These are phyloP conservation scores for Phialocephala subalpina DNA, from an alignment of 2,329 filamentous ascomycete species.

Conservation along the genomic window DNA sequence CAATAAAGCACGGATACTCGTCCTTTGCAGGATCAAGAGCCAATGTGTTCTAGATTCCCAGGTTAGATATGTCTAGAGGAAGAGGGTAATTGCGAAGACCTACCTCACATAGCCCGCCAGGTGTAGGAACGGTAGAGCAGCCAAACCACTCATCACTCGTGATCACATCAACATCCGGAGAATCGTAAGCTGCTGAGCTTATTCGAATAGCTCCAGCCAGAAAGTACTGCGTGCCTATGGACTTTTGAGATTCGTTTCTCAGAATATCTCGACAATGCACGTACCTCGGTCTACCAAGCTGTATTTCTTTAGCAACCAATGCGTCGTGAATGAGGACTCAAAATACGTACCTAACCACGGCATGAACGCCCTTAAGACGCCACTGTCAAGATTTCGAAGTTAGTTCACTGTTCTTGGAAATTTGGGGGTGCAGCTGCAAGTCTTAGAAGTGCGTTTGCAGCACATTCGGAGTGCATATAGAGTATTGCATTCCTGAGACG, in stretches of 20 bases:
- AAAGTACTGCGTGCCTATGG: slow-evolving; percentile 38
- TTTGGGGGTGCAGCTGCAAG: too few relatives aligned
- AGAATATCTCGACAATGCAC: slow-evolving; percentile 3
- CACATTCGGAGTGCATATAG: too few relatives aligned
- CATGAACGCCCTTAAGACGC: slow-evolving; percentile 43
- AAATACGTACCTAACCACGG: slow-evolving; percentile 40
- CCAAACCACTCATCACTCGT: slow-evolving; percentile 38
- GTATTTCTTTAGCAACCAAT: neutral
- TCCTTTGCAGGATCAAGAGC: slow-evolving; percentile 27
- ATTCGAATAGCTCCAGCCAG: slow-evolving; percentile 35
- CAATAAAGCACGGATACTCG: slow-evolving; percentile 36
- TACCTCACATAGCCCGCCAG: slow-evolving; percentile 42
- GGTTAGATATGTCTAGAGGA: neutral
- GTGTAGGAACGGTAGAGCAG: slow-evolving; percentile 35
- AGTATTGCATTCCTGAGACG: too few relatives aligned
- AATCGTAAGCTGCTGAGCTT: neutral
- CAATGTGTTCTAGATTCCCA: slow-evolving; percentile 29
- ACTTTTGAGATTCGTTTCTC: neutral
- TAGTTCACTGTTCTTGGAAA: too few relatives aligned
- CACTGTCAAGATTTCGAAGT: too few relatives aligned
- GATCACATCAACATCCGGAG: slow-evolving; percentile 19
- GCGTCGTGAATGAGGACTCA: neutral
- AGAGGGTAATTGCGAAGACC: neutral
- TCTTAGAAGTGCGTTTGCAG: too few relatives aligned
- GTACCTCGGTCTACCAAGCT: slow-evolving; percentile 38